Conservation (phyloP, 805 yeast species). For the Debaryomyces prosopidis region DNA sequence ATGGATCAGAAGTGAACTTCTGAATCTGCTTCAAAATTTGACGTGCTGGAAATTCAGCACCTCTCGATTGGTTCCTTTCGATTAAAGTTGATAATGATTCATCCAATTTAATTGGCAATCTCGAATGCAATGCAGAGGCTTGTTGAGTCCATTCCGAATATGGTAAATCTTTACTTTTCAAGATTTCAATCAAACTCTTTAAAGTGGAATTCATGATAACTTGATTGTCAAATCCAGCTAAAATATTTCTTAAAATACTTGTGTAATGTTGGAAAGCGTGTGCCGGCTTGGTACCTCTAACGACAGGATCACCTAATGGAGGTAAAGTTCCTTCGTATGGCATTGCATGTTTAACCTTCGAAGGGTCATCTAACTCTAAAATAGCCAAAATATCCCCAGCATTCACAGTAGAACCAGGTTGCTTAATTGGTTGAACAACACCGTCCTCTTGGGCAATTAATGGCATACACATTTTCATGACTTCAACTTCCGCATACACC, state of each 20-base stretch:
- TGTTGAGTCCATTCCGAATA: constrained; percentile 88
- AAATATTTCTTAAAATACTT: constrained; percentile 69
- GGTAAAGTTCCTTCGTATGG: constrained; percentile 95
- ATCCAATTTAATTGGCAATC: constrained; percentile 81
- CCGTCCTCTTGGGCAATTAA: constrained; percentile 93
- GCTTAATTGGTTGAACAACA: constrained; percentile 86
- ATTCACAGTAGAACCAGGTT: constrained; percentile 95
- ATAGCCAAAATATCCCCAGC: constrained; percentile 98
- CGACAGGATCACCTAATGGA: constrained; percentile 77
- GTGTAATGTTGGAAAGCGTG: constrained; percentile 65
- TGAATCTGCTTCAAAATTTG: constrained; percentile 72
- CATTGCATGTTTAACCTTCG: constrained; percentile 93
- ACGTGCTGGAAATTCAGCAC: constrained; percentile 91
- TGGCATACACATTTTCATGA: constrained; percentile 99
- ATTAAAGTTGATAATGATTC: constrained; percentile 62
- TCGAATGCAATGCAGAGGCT: constrained; percentile 87
- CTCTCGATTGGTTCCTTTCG: constrained; percentile 62
- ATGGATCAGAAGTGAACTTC: constrained; percentile 54
- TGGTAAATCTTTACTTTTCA: constrained; percentile 82
- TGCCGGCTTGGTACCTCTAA: constrained; percentile 81
- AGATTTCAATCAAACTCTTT: constrained; percentile 65
- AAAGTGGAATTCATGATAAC: constrained; percentile 87
- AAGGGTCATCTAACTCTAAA: constrained; percentile 91
- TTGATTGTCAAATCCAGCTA: constrained; percentile 93
- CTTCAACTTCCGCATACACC: constrained; percentile 97